Percentiles rank a stretch among this genome's conserved stretches.
phyloP scores from a whole-genome alignment of 805 yeast species.

The Ogataea nonfermentans region DNA sequence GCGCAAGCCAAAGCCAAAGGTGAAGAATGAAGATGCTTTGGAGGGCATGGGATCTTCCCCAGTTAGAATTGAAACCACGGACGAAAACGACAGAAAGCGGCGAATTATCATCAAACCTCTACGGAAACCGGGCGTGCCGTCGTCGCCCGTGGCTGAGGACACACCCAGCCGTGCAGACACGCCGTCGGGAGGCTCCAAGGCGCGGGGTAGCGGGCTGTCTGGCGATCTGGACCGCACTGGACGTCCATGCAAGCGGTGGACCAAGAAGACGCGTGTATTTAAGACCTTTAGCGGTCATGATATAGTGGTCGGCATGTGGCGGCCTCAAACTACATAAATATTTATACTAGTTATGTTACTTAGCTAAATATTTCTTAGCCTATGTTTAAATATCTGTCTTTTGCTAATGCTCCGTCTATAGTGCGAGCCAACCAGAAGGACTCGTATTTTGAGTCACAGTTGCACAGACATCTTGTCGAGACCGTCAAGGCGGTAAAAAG shows the following conservation, averaged over 20 bases:
- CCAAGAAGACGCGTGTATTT: slow-evolving; percentile 17
- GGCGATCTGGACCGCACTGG: slow-evolving; percentile 29
- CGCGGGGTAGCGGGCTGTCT: slow-evolving; percentile 23
- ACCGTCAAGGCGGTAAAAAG: slow-evolving; percentile 55
- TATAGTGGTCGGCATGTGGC: slow-evolving; percentile 26
- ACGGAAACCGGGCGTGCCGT: slow-evolving; percentile 10
- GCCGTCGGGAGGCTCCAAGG: slow-evolving; percentile 13
- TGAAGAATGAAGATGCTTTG: slow-evolving; percentile 13
- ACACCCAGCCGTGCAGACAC: slow-evolving; percentile 23
- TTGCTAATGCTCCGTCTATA: slow-evolving; percentile 86
- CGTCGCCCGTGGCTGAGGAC: slow-evolving; percentile 12
- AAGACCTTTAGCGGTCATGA: slow-evolving; percentile 31
- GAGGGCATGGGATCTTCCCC: slow-evolving; percentile 18
- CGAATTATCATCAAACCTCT: slow-evolving; percentile 10
- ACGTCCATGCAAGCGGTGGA: slow-evolving; percentile 19
- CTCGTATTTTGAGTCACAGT: slow-evolving; percentile 58
- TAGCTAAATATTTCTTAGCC: slow-evolving; percentile 2
- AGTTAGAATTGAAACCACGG: slow-evolving; percentile 18
- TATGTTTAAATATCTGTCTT: slow-evolving; percentile 42
- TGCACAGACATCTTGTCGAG: slow-evolving; percentile 55
- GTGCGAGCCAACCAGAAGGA: slow-evolving; percentile 93
- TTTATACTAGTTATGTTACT: slow-evolving; percentile 4
- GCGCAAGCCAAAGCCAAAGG: slow-evolving; percentile 10
- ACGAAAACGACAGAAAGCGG: slow-evolving; percentile 12
- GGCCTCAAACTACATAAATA: slow-evolving; percentile 1